Evolutionary conservation across 306 rosid species (phyloP).

Genomic region (Hippophae rhamnoides): DNA sequence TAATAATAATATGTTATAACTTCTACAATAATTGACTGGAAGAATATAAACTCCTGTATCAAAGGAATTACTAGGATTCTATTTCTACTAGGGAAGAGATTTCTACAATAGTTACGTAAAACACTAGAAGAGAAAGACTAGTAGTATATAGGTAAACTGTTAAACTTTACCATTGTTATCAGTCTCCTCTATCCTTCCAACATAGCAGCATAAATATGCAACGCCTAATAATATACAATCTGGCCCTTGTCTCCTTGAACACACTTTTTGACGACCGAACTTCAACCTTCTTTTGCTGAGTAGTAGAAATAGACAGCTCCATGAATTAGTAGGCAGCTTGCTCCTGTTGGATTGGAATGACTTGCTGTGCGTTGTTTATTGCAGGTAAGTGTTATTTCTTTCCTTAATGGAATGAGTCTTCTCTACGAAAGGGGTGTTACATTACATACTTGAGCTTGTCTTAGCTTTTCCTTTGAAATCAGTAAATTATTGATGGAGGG

Average conservation of each 20-base stretch:
- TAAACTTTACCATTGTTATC: slow-evolving; percentile 12
- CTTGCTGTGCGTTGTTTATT: neutral
- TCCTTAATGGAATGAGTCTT: slow-evolving; percentile 9
- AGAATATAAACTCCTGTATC: neutral
- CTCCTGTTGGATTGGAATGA: neutral
- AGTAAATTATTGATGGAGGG: slow-evolving; percentile 8
- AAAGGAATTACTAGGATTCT: slow-evolving; percentile 1
- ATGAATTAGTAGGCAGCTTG: slow-evolving; percentile 1
- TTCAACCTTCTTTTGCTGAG: slow-evolving; percentile 8
- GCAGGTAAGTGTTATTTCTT: neutral
- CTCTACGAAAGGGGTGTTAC: slow-evolving; percentile 9
- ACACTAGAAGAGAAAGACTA: neutral
- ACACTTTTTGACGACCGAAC: slow-evolving; percentile 12
- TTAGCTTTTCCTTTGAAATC: slow-evolving; percentile 10
- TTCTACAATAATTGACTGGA: neutral
- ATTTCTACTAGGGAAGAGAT: neutral
- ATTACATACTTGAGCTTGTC: slow-evolving; percentile 9
- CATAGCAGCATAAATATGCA: slow-evolving; percentile 35
- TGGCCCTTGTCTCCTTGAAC: slow-evolving; percentile 33
- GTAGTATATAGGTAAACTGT: neutral
- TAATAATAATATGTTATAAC: neutral
- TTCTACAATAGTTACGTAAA: neutral
- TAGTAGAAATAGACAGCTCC: slow-evolving; percentile 20
- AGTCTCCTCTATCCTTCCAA: slow-evolving; percentile 30
- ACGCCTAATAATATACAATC: slow-evolving; percentile 30